These are phyloP conservation scores for Solanum tacnaense DNA, from an alignment of 257 asterid genomes.

Conservation along the genomic window DNA sequence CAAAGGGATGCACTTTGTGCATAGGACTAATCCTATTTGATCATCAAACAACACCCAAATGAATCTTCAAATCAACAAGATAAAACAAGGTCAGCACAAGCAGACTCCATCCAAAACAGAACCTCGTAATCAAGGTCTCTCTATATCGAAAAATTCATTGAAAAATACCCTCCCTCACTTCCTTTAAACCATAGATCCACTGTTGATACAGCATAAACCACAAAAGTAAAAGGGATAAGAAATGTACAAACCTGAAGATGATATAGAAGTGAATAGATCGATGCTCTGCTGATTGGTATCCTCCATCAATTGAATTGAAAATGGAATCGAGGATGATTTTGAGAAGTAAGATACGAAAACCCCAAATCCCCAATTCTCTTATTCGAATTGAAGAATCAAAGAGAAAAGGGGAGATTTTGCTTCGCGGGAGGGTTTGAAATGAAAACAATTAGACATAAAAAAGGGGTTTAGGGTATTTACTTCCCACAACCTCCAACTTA, in stretches of 20 bases:
- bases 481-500: neutral
- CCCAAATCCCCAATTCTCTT: constrained; percentile 6
- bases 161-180: neutral
- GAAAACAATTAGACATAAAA: neutral
- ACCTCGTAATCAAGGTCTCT: neutral
- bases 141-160: neutral
- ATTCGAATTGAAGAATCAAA: neutral
- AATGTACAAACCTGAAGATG: neutral
- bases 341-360: neutral
- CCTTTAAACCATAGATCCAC: neutral
- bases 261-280: neutral
- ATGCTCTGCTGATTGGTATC: neutral
- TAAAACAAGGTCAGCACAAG: neutral
- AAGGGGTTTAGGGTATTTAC: neutral
- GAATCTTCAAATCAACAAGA: neutral
- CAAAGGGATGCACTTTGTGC: neutral
- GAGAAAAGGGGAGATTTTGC: neutral
- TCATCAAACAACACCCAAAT: neutral
- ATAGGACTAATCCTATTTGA: neutral
- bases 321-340: neutral
- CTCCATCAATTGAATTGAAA: neutral
- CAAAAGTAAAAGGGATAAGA: neutral
- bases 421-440: constrained; percentile 38
- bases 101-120: neutral
- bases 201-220: neutral